Conservation (phyloP, 306 rosid genomes). For the Cicer arietinum region DNA sequence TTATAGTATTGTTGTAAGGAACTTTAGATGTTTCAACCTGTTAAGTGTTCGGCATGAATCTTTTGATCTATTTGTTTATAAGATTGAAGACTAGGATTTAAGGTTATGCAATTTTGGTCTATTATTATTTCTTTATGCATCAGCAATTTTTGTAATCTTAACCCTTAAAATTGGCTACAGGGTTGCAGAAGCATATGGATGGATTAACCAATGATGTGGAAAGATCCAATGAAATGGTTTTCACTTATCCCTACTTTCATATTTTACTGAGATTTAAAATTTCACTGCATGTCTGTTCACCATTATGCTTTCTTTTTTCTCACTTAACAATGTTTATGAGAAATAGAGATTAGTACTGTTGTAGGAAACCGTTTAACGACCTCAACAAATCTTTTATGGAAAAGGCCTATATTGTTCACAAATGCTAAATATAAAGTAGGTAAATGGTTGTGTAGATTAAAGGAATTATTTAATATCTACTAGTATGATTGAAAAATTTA, state of each 20-base stretch:
- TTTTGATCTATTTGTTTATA: background rate
- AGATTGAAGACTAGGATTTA: slow-evolving; percentile 22
- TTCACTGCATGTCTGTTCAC: slow-evolving; percentile 8
- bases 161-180: slow-evolving; percentile 53
- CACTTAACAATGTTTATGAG: slow-evolving; percentile 8
- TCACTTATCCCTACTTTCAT: slow-evolving; percentile 39
- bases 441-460: background rate
- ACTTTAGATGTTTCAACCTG: background rate
- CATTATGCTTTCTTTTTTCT: slow-evolving; percentile 14
- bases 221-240: slow-evolving; percentile 92
- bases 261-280: slow-evolving; percentile 6
- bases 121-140: slow-evolving; percentile 3
- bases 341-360: background rate
- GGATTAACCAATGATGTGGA: slow-evolving; percentile 90
- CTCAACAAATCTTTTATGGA: background rate
- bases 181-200: slow-evolving; percentile 76
- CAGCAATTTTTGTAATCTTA: slow-evolving; percentile 36
- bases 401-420: background rate
- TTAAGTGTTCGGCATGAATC: background rate
- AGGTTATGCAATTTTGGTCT: slow-evolving; percentile 7
- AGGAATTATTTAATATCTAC: too few species aligned
- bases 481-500: too few species aligned
- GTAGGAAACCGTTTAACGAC: too few species aligned
- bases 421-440: background rate
- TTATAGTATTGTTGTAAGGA: background rate